These are phyloP conservation scores for Caloboletus inedulis DNA, from an alignment of 1,284 basidiomycete species.

Conservation along the genomic window DNA sequence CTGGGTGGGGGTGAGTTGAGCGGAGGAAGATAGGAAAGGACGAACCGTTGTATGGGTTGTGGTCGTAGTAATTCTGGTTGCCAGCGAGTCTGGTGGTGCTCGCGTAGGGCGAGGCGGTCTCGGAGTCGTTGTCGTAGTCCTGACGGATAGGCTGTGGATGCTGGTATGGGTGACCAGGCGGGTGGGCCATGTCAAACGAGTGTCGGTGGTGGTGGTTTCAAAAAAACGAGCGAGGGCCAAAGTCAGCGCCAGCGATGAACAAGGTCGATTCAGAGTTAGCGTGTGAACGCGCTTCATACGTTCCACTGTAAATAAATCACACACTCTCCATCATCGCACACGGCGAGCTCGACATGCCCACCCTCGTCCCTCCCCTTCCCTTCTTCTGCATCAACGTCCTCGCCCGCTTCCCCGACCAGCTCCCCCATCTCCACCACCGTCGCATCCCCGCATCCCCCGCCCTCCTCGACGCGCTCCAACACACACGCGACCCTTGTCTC, in stretches of 20 bases:
- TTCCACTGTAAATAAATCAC: neutral
- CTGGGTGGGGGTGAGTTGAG: constrained; percentile 28
- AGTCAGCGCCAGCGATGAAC: constrained; percentile 27
- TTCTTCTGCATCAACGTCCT: constrained; percentile 41
- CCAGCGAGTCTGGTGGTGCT: constrained; percentile 34
- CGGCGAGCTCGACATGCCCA: constrained; percentile 4
- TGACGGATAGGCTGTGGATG: constrained; percentile 35
- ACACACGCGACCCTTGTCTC: constrained; percentile 49
- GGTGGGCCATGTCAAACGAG: constrained; percentile 33
- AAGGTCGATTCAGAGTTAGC: constrained; percentile 10
- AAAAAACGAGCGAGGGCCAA: constrained; percentile 8
- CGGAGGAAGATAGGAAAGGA: neutral
- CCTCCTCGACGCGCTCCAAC: constrained; percentile 14
- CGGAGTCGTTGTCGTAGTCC: constrained; percentile 34
- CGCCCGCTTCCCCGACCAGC: constrained; percentile 36
- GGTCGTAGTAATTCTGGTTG: constrained; percentile 28
- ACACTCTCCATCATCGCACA: neutral
- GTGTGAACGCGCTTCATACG: constrained; percentile 19
- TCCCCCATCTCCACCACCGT: constrained; percentile 32
- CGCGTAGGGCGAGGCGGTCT: constrained; percentile 29
- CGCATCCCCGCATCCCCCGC: constrained; percentile 36
- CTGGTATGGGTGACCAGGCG: constrained; percentile 19
- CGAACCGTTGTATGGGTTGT: constrained; percentile 22
- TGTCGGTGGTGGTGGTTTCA: constrained; percentile 15
- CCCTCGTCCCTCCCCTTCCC: constrained; percentile 38